phyloP scores from a whole-genome alignment of 371 early-diverging fungal species.

The Saksenaea vasiformis region DNA sequence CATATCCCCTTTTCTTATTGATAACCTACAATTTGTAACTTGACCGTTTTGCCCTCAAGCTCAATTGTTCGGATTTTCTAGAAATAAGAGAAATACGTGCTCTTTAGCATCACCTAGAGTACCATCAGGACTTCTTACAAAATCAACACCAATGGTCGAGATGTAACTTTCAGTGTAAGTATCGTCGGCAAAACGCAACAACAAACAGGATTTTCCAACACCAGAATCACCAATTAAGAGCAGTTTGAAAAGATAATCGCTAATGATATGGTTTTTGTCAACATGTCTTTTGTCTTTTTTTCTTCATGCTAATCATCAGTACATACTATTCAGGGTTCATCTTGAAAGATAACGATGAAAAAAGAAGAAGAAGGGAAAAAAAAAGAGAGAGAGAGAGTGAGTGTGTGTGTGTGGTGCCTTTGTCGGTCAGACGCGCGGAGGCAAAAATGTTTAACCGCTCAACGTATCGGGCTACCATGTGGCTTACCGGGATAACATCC shows the following conservation, averaged over 20 bases:
- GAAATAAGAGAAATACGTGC: background rate
- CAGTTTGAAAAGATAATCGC: constrained; percentile 79
- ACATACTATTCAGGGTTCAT: constrained; percentile 7
- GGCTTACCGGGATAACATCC: background rate
- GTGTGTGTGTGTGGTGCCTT: background rate
- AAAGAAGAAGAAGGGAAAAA: background rate
- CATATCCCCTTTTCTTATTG: no score
- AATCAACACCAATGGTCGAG: constrained; percentile 99
- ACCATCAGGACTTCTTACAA: constrained; percentile 52
- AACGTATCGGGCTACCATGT: background rate
- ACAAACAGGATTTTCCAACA: constrained; percentile 95
- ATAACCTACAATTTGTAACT: constrained; percentile 89
- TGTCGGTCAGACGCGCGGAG: background rate
- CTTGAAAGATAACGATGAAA: background rate
- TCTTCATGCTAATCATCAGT: background rate
- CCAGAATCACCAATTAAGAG: constrained; percentile 96
- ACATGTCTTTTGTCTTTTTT: background rate
- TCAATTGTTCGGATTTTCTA: constrained; percentile 97
- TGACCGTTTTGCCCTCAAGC: constrained; percentile 94
- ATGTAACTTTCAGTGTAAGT: constrained; percentile 91
- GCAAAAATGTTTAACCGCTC: background rate
- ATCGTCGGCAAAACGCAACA: constrained; percentile 93
- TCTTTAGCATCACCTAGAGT: constrained; percentile 19
- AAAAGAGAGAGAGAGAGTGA: background rate
- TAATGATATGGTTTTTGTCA: constrained; percentile 16